Conservation (phyloP, 208 protist species). For the Blastocrithidia nonstop region DNA sequence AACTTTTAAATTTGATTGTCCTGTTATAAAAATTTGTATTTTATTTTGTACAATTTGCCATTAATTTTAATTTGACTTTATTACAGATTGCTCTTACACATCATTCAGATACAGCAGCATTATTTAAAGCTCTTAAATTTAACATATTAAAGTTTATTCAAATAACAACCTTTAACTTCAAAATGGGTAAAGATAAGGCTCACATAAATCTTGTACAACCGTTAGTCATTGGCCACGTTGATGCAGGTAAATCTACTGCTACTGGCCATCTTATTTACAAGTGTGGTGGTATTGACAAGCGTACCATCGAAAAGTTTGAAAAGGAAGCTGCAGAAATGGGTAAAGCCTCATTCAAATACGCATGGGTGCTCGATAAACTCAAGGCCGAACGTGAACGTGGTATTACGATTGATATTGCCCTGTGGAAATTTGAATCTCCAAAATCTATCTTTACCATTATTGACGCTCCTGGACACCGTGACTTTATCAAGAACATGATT, state of each 20-base stretch:
- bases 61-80: background rate
- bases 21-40: background rate
- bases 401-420: constrained; percentile 88
- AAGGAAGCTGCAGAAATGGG: constrained; percentile 83
- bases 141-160: constrained; percentile 2
- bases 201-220: constrained; percentile 35
- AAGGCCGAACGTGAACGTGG: constrained; percentile 88
- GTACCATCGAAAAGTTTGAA: constrained; percentile 83
- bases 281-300: constrained; percentile 83
- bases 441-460: constrained; percentile 88
- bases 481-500: constrained; percentile 93
- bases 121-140: background rate
- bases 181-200: constrained; percentile 48
- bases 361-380: constrained; percentile 85
- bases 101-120: background rate
- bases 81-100: background rate
- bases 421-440: constrained; percentile 84
- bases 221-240: constrained; percentile 12
- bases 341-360: constrained; percentile 89
- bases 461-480: constrained; percentile 88
- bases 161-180: constrained; percentile 1
- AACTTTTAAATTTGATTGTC: background rate
- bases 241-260: constrained; percentile 79
- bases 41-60: background rate
- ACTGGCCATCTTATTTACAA: constrained; percentile 86